Evolutionary conservation across 306 rosid species (phyloP).

Genomic region (Gillenia trifoliata): DNA sequence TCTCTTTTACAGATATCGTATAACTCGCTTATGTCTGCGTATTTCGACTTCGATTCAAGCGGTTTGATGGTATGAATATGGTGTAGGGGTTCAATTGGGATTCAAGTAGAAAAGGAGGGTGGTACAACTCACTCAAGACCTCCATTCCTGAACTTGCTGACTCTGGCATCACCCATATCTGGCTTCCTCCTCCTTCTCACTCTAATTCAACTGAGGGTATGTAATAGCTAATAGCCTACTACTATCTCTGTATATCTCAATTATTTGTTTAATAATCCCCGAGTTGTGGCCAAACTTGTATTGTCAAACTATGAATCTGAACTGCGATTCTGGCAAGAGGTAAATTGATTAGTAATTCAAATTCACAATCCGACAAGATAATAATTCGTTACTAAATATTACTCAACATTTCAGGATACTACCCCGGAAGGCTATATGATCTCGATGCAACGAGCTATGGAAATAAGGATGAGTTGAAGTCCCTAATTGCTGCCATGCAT

Average conservation of each 20-base stretch:
- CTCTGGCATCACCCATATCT: constrained; percentile 71
- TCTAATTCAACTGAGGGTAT: constrained; percentile 47
- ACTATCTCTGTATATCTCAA: neutral
- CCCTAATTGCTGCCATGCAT: constrained; percentile 36
- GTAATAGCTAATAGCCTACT: neutral
- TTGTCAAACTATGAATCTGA: too few species aligned
- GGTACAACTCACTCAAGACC: constrained; percentile 65
- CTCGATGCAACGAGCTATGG: constrained; percentile 63
- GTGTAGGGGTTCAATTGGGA: constrained; percentile 82
- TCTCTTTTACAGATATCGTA: neutral
- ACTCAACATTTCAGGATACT: constrained; percentile 35
- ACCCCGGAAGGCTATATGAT: constrained; percentile 63
- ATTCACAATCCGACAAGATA: too few species aligned
- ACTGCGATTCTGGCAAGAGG: too few species aligned
- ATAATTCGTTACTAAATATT: too few species aligned
- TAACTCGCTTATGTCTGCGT: too few species aligned
- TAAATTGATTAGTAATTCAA: too few species aligned
- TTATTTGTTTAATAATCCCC: too few species aligned
- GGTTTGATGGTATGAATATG: too few species aligned
- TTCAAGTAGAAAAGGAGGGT: constrained; percentile 63
- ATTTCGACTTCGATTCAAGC: too few species aligned
- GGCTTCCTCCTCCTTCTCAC: constrained; percentile 93
- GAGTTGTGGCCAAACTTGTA: too few species aligned
- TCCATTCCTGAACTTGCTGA: constrained; percentile 47
- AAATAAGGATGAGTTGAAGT: constrained; percentile 45